phyloP scores from a whole-genome alignment of 805 yeast species.

The Kodamaea lidongshanica region DNA sequence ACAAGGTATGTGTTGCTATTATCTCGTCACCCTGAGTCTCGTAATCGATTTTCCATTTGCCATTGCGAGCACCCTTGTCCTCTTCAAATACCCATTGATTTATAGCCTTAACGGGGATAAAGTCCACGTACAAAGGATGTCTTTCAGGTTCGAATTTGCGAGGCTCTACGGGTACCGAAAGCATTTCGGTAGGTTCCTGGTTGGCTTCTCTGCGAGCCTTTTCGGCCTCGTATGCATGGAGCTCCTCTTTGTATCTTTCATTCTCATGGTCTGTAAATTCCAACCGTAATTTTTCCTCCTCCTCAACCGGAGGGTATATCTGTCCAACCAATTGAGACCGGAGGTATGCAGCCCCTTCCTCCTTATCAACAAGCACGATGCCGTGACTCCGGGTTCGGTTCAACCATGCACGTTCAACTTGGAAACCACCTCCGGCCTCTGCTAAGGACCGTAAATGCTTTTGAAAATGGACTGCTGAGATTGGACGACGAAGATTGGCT shows the following conservation, averaged over 20 bases:
- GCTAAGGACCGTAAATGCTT: slow-evolving; percentile 27
- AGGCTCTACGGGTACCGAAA: slow-evolving; percentile 15
- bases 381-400: slow-evolving; percentile 38
- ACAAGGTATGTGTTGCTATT: slow-evolving; percentile 27
- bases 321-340: slow-evolving; percentile 30
- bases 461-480: slow-evolving; percentile 35
- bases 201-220: slow-evolving; percentile 9
- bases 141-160: slow-evolving; percentile 14
- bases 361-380: slow-evolving; percentile 34
- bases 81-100: slow-evolving; percentile 44
- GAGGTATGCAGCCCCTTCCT: slow-evolving; percentile 34
- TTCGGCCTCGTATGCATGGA: slow-evolving; percentile 11
- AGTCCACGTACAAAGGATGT: slow-evolving; percentile 34
- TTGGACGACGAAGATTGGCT: slow-evolving; percentile 37
- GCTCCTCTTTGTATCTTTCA: slow-evolving; percentile 14
- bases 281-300: slow-evolving; percentile 14
- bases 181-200: too few species aligned
- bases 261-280: slow-evolving; percentile 15
- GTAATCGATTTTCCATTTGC: slow-evolving; percentile 40
- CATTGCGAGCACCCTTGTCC: slow-evolving; percentile 38
- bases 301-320: slow-evolving; percentile 26
- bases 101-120: slow-evolving; percentile 40
- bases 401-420: slow-evolving; percentile 42
- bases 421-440: slow-evolving; percentile 14
- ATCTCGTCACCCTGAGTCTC: slow-evolving; percentile 27